phyloP scores from a whole-genome alignment of 2,329 filamentous ascomycete genomes.

The Chaetomium sp. region DNA sequence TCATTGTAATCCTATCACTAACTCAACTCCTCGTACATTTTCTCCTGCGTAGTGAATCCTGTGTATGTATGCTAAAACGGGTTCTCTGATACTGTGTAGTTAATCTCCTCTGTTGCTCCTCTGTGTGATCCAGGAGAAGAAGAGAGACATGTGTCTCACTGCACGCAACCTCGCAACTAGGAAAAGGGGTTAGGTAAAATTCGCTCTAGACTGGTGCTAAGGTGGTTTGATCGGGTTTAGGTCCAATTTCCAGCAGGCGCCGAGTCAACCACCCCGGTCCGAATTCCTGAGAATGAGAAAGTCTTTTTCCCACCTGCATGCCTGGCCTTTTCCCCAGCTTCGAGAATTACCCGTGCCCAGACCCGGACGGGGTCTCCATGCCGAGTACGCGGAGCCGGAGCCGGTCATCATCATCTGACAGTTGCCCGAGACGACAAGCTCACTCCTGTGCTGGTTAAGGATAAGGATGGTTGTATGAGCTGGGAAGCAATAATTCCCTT shows the following conservation, averaged over 20 bases:
- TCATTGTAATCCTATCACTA: background rate
- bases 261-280: background rate
- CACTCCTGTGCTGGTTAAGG: background rate
- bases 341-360: background rate
- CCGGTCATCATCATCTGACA: background rate
- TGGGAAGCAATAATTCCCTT: background rate
- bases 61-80: too few species aligned
- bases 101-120: background rate
- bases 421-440: background rate
- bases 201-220: background rate
- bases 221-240: constrained; percentile 12
- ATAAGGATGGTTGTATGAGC: background rate
- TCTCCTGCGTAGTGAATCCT: background rate
- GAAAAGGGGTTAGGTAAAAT: constrained; percentile 14
- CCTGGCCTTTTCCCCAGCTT: background rate
- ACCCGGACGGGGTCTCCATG: too few species aligned
- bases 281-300: background rate
- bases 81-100: background rate
- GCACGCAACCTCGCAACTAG: background rate
- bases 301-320: background rate
- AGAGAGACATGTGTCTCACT: constrained; percentile 1
- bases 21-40: background rate
- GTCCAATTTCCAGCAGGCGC: constrained; percentile 1
- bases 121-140: background rate
- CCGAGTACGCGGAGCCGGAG: background rate